Evolutionary conservation across 164 flowering plant genomes (phyloP).

Genomic region (Liquidambar formosana): DNA sequence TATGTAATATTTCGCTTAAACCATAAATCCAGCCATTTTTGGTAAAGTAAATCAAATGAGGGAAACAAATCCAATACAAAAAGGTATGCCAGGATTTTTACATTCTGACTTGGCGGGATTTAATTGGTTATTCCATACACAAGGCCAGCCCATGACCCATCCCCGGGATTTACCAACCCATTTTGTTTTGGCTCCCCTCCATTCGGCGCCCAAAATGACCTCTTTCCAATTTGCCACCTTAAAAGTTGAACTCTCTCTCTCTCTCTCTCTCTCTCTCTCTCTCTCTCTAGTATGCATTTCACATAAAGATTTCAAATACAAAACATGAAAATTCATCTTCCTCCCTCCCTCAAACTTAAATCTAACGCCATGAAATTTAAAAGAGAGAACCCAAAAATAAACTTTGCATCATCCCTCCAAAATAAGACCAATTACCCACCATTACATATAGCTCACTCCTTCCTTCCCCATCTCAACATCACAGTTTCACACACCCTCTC

Average conservation of each 20-base stretch:
- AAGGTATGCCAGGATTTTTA: no score
- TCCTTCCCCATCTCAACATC: no score
- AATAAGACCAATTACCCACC: background rate
- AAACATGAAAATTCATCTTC: background rate
- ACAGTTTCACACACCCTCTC: no score
- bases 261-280: background rate
- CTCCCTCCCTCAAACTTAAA: background rate
- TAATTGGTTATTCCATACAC: no score
- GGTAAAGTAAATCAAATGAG: no score
- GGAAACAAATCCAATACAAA: no score
- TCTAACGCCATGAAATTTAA: background rate
- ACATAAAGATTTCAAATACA: background rate
- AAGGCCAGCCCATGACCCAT: background rate
- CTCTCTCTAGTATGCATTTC: background rate
- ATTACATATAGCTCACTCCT: background rate
- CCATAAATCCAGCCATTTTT: no score
- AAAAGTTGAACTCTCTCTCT: no score
- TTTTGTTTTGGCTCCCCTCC: background rate
- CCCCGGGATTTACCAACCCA: background rate
- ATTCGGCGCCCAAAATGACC: no score
- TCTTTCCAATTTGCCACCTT: no score
- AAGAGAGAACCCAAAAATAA: background rate
- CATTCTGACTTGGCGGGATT: no score
- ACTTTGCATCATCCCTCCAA: slow-evolving; percentile 2
- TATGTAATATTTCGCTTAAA: no score